Evolutionary conservation across 257 asterid genomes (phyloP).

Genomic region (Salvia miltiorrhiza): DNA sequence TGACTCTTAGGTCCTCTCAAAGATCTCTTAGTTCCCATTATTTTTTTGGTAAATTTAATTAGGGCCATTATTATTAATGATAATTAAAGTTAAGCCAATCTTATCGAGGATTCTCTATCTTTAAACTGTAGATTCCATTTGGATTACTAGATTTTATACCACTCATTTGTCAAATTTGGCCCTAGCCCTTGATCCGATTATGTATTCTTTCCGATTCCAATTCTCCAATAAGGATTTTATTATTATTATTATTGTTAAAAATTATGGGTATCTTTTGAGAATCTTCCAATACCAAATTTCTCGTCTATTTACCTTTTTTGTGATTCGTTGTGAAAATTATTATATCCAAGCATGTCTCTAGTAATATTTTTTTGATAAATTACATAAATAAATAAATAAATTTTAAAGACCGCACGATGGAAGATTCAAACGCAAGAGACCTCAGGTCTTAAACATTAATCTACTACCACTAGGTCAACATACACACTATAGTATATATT

Average conservation of each 20-base stretch:
- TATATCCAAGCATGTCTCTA: not conserved
- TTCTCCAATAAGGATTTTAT: constrained; percentile 25
- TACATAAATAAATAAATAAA: too few species aligned
- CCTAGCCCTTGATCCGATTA: constrained; percentile 24
- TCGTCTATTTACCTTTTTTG: not conserved
- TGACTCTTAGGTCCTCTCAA: constrained; percentile 18
- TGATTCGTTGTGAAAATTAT: not conserved
- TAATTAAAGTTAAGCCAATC: constrained; percentile 29
- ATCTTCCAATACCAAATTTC: constrained; percentile 24
- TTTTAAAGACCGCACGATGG: too few species aligned
- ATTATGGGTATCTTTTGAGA: constrained; percentile 24
- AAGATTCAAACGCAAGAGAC: too few species aligned
- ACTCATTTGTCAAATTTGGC: constrained; percentile 24
- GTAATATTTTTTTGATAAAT: too few species aligned
- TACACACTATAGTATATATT: too few species aligned
- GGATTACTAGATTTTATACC: constrained; percentile 50
- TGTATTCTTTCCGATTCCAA: constrained; percentile 20
- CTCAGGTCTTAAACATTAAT: too few species aligned
- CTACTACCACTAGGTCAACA: too few species aligned
- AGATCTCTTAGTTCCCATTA: too few species aligned
- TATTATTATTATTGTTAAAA: too few species aligned
- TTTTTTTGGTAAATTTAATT: too few species aligned
- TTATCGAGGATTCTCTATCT: constrained; percentile 31
- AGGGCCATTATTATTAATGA: constrained; percentile 24
- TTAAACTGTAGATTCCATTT: constrained; percentile 44